Conservation (phyloP, 2,329 filamentous ascomycete genomes). For the Sclerotinia borealis region DNA sequence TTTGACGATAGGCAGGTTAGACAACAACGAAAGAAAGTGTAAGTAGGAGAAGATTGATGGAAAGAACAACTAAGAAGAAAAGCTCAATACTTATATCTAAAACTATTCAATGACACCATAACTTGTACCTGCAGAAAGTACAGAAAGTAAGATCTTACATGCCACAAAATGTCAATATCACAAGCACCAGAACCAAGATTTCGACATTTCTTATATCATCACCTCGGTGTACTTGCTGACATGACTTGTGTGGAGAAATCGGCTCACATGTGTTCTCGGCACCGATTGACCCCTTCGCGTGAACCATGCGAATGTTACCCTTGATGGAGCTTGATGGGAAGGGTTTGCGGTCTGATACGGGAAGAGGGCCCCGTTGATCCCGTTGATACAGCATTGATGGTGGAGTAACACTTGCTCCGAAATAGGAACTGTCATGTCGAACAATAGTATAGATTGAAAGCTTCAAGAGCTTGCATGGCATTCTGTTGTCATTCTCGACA, state of each 20-base stretch:
- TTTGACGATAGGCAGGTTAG: background rate
- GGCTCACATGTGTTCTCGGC: constrained; percentile 7
- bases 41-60: background rate
- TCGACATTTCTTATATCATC: background rate
- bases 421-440: background rate
- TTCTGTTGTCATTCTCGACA: background rate
- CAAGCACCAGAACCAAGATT: background rate
- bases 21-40: background rate
- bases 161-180: background rate
- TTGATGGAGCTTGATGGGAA: background rate
- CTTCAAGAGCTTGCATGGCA: background rate
- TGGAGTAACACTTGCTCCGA: background rate
- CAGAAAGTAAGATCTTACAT: too few species aligned
- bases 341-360: background rate
- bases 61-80: background rate
- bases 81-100: constrained; percentile 1
- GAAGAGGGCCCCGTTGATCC: background rate
- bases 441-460: background rate
- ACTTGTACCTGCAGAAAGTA: background rate
- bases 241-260: background rate
- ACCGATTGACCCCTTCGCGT: background rate
- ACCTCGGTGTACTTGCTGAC: constrained; percentile 1
- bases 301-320: background rate
- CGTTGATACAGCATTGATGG: background rate
- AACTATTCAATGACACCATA: too few species aligned